Conservation (phyloP, 495 filamentous ascomycete species). For the Jackrogersella minutella region DNA sequence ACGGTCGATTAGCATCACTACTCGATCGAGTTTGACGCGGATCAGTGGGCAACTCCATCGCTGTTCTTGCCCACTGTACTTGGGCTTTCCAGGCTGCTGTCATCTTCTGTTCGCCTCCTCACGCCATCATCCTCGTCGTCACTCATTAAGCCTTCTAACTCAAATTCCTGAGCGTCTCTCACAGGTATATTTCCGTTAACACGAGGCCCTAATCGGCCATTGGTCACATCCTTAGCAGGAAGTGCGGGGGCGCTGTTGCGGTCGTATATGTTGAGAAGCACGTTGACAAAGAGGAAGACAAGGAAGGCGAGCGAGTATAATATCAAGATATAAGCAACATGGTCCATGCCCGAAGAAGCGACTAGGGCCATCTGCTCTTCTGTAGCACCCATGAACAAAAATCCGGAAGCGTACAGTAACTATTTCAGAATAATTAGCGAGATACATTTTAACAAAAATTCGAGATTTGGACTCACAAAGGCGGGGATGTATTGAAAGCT, state of each 20-base stretch:
- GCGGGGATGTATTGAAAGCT: conserved; percentile 94
- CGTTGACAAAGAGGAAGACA: conserved; percentile 86
- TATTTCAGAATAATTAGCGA: conserved; percentile 46
- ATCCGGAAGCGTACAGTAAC: conserved; percentile 92
- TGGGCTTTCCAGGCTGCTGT: conserved; percentile 46
- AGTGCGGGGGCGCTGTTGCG: conserved; percentile 51
- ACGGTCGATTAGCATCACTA: background rate
- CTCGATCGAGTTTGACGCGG: background rate
- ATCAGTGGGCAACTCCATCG: conserved; percentile 35
- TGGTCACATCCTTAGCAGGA: conserved; percentile 41
- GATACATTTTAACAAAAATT: background rate
- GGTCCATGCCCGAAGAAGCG: conserved; percentile 73
- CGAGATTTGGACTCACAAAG: conserved; percentile 69
- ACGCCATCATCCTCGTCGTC: conserved; percentile 71
- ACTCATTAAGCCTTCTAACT: conserved; percentile 87
- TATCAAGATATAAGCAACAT: conserved; percentile 90
- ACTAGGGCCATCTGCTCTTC: conserved; percentile 93
- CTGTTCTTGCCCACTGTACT: conserved; percentile 51
- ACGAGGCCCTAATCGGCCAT: conserved; percentile 42
- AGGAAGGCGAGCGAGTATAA: conserved; percentile 90
- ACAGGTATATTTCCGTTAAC: conserved; percentile 67
- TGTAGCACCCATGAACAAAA: conserved; percentile 96
- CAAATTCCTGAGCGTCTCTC: conserved; percentile 87
- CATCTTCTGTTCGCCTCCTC: conserved; percentile 37
- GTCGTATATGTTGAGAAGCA: conserved; percentile 85